These are phyloP conservation scores for Pleurotus sapidus DNA, from an alignment of 768 basidiomycete species.

Conservation along the genomic window DNA sequence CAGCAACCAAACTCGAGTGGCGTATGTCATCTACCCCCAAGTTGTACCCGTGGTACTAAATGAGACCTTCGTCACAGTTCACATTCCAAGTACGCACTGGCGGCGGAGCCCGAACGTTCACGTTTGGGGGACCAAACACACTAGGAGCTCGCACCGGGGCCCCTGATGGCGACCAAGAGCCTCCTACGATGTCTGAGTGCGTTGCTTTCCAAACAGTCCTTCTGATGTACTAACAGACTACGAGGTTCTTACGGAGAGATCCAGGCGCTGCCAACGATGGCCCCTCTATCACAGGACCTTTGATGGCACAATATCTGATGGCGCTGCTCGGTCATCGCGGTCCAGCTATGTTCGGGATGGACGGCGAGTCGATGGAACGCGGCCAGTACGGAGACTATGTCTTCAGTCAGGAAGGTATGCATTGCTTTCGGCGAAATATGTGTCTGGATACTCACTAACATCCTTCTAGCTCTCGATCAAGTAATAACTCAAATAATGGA, in stretches of 20 bases:
- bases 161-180: constrained; percentile 16
- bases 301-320: constrained; percentile 75
- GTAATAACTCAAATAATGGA: constrained; percentile 90
- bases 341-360: constrained; percentile 39
- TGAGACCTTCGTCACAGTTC: not conserved
- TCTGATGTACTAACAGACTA: not conserved
- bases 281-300: constrained; percentile 48
- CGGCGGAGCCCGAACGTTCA: constrained; percentile 17
- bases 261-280: constrained; percentile 24
- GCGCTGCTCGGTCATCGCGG: constrained; percentile 54
- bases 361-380: constrained; percentile 33
- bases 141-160: not conserved
- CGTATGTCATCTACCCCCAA: too few species aligned
- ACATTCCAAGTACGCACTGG: constrained; percentile 25
- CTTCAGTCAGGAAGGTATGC: constrained; percentile 80
- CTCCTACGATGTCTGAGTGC: constrained; percentile 56
- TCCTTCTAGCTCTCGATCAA: constrained; percentile 68
- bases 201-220: constrained; percentile 9
- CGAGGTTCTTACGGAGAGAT: constrained; percentile 28
- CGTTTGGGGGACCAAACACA: constrained; percentile 26
- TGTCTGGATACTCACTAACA: not conserved
- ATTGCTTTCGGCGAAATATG: not conserved
- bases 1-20: too few species aligned
- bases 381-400: constrained; percentile 90
- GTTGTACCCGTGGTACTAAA: not conserved